Evolutionary conservation across 2,329 filamentous ascomycete genomes (phyloP).

Genomic region (Graphium sp.): DNA sequence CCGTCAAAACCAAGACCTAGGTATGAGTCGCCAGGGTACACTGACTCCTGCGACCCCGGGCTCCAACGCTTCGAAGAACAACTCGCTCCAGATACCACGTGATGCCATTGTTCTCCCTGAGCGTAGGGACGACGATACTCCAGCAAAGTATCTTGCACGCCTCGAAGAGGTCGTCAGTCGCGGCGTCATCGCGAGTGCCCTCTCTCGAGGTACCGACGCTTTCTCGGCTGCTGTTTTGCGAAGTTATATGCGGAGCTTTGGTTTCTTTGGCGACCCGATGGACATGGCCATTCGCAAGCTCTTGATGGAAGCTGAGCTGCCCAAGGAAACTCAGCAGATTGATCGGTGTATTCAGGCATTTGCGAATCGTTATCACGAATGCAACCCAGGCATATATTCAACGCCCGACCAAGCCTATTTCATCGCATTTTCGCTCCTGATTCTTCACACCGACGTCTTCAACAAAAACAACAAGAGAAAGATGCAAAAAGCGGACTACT

Average conservation of each 20-base stretch:
- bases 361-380: constrained; percentile 93
- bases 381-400: constrained; percentile 89
- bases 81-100: constrained; percentile 62
- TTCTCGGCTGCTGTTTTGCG: constrained; percentile 74
- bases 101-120: constrained; percentile 60
- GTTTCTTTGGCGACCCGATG: constrained; percentile 92
- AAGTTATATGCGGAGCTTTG: constrained; percentile 90
- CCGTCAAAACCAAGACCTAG: constrained; percentile 64
- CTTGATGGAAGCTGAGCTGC: constrained; percentile 88
- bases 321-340: constrained; percentile 96
- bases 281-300: constrained; percentile 95
- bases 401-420: constrained; percentile 94
- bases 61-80: constrained; percentile 59
- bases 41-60: constrained; percentile 52
- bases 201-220: constrained; percentile 73
- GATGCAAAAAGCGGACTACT: constrained; percentile 91
- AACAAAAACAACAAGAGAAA: constrained; percentile 99
- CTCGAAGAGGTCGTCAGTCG: constrained; percentile 67
- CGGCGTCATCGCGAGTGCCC: constrained; percentile 65
- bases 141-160: constrained; percentile 72
- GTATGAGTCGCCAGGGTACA: constrained; percentile 49
- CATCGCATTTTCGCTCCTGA: constrained; percentile 89
- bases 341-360: constrained; percentile 89
- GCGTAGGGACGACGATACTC: constrained; percentile 72
- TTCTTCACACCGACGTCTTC: constrained; percentile 96